Conservation (phyloP, 805 yeast species). For the Ogataea haglerorum region DNA sequence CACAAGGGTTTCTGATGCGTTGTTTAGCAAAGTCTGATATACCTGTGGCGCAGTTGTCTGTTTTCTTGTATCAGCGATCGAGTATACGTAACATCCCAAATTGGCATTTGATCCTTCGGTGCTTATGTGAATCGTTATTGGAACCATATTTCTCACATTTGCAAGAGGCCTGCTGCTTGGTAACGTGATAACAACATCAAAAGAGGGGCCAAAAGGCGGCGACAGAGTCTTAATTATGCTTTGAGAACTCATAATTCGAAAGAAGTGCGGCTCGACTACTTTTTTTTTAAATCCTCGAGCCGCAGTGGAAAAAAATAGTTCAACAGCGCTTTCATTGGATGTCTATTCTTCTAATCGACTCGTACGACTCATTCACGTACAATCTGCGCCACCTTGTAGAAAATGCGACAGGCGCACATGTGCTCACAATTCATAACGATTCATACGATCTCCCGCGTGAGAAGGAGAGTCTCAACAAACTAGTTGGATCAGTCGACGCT, state of each 20-base stretch:
- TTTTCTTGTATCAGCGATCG: conserved; percentile 35
- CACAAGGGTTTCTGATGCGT: conserved; percentile 37
- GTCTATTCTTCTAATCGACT: conserved; percentile 74
- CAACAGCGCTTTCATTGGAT: conserved; percentile 20
- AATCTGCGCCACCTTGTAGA: conserved; percentile 67
- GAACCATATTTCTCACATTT: conserved; percentile 22
- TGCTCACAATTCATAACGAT: conserved; percentile 63
- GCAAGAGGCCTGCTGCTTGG: conserved; percentile 20
- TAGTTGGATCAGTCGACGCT: conserved; percentile 60
- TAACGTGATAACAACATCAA: conserved; percentile 23
- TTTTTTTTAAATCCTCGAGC: conserved; percentile 2
- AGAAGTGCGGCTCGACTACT: conserved; percentile 2
- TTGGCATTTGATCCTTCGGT: conserved; percentile 29
- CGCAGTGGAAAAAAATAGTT: conserved; percentile 2
- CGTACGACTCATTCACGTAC: conserved; percentile 92
- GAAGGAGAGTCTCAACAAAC: conserved; percentile 35
- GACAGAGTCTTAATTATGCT: conserved; percentile 19
- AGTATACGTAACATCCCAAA: conserved; percentile 45
- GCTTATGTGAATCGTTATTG: conserved; percentile 37
- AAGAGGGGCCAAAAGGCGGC: conserved; percentile 28
- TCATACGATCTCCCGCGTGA: conserved; percentile 36
- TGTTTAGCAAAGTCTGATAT: conserved; percentile 43
- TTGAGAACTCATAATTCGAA: conserved; percentile 7
- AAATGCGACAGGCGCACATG: conserved; percentile 46
- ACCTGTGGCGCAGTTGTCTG: conserved; percentile 23